Base-by-base conservation (phyloP, 139 green algal species). In the Chlamydomonas incerta region DNA sequence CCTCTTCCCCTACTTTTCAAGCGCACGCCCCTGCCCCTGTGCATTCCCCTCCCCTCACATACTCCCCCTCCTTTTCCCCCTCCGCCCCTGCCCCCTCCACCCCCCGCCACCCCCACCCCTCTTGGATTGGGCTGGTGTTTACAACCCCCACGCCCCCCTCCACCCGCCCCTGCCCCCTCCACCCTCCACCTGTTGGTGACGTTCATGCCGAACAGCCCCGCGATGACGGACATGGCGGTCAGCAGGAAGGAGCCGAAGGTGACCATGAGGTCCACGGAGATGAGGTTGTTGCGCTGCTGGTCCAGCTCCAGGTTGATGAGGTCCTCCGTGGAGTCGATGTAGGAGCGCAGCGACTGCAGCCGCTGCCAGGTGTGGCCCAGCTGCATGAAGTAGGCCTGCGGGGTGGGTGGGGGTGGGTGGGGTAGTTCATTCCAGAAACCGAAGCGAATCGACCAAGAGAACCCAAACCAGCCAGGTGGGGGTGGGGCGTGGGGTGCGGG, bases 271-370 rank as follows among this genome's bases (percentile, higher is more conserved):
- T 93, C 92, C 37, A 90, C 88, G 52, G 69, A 47, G 77, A 95
- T 94, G 8, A 97, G 92, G 83, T 95, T 88, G 85, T 97, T 97
- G 29, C 93, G 90, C 68, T 98, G 93, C 67, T 90, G 93, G 85
- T 98, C 96, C 50, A 97, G 91, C 89, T 97, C 90, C 74, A 97
- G 97, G 74, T 97, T 96, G 72, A 98, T 95, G 80, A 96, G 97
- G 80, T 98, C 96, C 91, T 98, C 95, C 37, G 95, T 97, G 90
- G 96, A 92, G 81, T 98, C 94, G 70, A 98, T 95, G 86, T 96
- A 97, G 88, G 97, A 93, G 28, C 83, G 83, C 63, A 98, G 92
- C 47, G 93, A 94, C 75, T 86, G 69, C 69, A 79, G 57, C 23
- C 79, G 79, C 46, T 86, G 67, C 80, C 80, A 86, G 35, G 67